These are phyloP conservation scores for Oehlia diaphana DNA, from an alignment of 192 early-diverging fungal genomes.

Conservation along the genomic window DNA sequence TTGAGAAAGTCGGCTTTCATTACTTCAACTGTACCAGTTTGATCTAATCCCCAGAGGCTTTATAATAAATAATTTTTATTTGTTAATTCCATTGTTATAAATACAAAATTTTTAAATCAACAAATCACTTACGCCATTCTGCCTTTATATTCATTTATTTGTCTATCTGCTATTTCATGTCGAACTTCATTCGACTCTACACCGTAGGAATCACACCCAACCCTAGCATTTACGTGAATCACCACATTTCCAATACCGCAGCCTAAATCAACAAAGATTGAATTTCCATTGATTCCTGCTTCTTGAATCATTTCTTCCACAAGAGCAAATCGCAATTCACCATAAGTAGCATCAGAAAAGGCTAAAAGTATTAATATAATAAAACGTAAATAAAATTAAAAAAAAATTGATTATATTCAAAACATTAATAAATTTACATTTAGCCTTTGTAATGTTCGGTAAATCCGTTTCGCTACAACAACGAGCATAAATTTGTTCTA, in stretches of 20 bases:
- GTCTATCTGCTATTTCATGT: slow-evolving; percentile 71
- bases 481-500: background rate
- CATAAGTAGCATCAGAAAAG: slow-evolving; percentile 56
- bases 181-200: slow-evolving; percentile 93
- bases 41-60: slow-evolving; percentile 58
- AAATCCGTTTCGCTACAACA: background rate
- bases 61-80: background rate
- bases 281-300: slow-evolving; percentile 60
- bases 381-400: background rate
- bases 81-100: background rate
- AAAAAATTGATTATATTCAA: background rate
- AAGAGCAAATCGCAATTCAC: slow-evolving; percentile 85
- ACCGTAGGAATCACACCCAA: slow-evolving; percentile 77
- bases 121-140: slow-evolving; percentile 63
- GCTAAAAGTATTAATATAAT: background rate
- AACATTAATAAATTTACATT: background rate
- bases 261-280: slow-evolving; percentile 91
- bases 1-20: slow-evolving; percentile 88
- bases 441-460: background rate
- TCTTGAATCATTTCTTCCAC: slow-evolving; percentile 81
- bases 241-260: slow-evolving; percentile 97
- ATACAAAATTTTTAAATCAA: background rate
- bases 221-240: slow-evolving; percentile 90
- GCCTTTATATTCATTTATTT: slow-evolving; percentile 80
- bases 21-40: slow-evolving; percentile 61